phyloP scores from a whole-genome alignment of 1,284 basidiomycete species.

The Ustilago nuda region DNA sequence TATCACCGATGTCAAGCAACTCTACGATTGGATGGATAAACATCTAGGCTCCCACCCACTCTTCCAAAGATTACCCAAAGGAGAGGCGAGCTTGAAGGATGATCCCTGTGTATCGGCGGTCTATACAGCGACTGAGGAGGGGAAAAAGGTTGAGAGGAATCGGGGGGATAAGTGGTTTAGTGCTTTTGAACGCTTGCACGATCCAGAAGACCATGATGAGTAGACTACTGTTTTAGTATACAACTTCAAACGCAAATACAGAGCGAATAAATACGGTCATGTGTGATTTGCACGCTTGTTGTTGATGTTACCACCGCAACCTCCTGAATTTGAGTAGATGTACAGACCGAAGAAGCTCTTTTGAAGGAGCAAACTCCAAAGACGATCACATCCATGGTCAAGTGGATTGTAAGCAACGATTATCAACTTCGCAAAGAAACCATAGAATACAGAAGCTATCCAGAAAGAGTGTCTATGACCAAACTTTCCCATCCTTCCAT shows the following conservation, averaged over 20 bases:
- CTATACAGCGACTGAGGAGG: constrained; percentile 79
- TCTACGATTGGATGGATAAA: constrained; percentile 94
- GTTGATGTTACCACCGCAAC: too few species aligned
- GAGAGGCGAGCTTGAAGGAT: constrained; percentile 72
- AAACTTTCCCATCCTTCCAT: too few species aligned
- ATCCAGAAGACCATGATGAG: constrained; percentile 50
- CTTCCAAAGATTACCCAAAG: constrained; percentile 82
- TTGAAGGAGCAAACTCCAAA: not conserved
- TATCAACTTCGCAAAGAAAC: too few species aligned
- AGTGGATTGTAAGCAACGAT: too few species aligned
- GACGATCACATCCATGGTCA: too few species aligned
- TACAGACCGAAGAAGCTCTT: too few species aligned
- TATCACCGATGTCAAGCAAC: constrained; percentile 94
- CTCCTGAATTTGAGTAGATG: too few species aligned
- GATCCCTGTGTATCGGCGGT: constrained; percentile 70
- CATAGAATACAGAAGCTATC: too few species aligned
- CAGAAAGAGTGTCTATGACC: too few species aligned
- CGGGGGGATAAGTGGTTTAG: constrained; percentile 88
- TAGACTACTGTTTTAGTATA: not conserved
- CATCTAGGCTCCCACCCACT: constrained; percentile 88
- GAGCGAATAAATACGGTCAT: too few species aligned
- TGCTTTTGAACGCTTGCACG: constrained; percentile 75
- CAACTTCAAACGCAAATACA: too few species aligned
- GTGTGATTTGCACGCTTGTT: not conserved
- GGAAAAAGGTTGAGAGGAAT: constrained; percentile 94